Base-by-base conservation (phyloP, 2,329 filamentous ascomycete species). In the Paraphaeosphaeria sporulosa region DNA sequence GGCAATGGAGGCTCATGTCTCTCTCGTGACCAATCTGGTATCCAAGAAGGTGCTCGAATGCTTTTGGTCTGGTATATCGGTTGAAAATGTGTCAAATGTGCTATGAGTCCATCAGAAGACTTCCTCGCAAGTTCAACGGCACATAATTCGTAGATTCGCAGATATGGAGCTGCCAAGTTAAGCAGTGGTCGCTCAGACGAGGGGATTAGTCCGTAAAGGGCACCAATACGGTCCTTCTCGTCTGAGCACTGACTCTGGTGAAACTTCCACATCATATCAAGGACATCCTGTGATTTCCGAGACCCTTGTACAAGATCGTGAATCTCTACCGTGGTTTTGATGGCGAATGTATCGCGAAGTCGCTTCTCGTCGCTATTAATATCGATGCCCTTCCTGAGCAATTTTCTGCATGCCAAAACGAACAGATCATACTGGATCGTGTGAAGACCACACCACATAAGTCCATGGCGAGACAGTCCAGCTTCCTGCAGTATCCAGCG, bases 401-500 rank as follows among this genome's bases (percentile, higher is more conserved):
- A 21, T 9, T 21, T 27, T 15, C 36, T 42, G 25, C 50, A 53
- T n/a, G 50, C 50, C 21, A 30, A 10, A 12, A 53, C 50, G 19
- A 53, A 53, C 8, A 42, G 7, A n/a, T 27, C 12, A 13, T 53
- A 53, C 5, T 17, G 50, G 15, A 53, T 25, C 25, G 13, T 42
- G 13, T 53, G 25, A 42, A 21, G 6, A 5, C 50, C 50, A 19
- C 50, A 53, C 50, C 40, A 44, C 36, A 53, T 42, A 2, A 21
- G 15, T 21, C 34, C 50, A 42, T 42, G n/a, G 5, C 25, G 50
- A 27, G 50, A 42, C 19, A 44, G 13, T 43, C 25, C 34, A 2
- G 50, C 40, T 27, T 53, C 50, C 25, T 53, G 50, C 36, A 53
- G 42, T 12, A 53, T 53, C 50, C 50, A 53, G 6, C 50, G 50